Evolutionary conservation across 495 filamentous ascomycete genomes (phyloP).

Genomic region (Penicillium samsonianum): DNA sequence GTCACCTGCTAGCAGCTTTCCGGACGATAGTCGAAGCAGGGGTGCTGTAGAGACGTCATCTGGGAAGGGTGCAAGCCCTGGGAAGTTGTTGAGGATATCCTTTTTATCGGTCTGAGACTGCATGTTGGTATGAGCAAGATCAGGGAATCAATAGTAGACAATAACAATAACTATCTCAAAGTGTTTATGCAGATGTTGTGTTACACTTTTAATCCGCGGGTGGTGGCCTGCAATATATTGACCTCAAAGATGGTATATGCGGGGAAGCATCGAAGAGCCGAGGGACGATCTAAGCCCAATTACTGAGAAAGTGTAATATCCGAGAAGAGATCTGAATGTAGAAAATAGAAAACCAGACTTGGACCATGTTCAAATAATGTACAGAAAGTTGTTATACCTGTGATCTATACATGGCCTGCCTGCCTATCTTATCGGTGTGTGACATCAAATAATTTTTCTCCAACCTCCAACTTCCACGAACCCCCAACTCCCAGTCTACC

Average conservation of each 20-base stretch:
- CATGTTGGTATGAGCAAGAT: neutral
- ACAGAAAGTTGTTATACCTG: neutral
- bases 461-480: slow-evolving; percentile 5
- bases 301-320: neutral
- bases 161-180: neutral
- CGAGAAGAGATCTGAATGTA: neutral
- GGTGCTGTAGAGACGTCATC: slow-evolving; percentile 54
- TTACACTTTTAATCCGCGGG: neutral
- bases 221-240: neutral
- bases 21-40: slow-evolving; percentile 54
- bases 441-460: slow-evolving; percentile 30
- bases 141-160: neutral
- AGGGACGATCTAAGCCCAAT: slow-evolving; percentile 6
- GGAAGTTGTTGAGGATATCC: slow-evolving; percentile 22
- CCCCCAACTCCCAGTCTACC: neutral
- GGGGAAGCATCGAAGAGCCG: slow-evolving; percentile 21
- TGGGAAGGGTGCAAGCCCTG: slow-evolving; percentile 53
- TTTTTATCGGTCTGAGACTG: neutral
- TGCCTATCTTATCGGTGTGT: slow-evolving; percentile 29
- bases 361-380: neutral
- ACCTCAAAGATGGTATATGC: slow-evolving; percentile 16
- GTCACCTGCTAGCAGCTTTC: slow-evolving; percentile 47
- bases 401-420: slow-evolving; percentile 4
- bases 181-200: neutral
- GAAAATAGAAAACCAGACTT: neutral